phyloP scores from a whole-genome alignment of 208 protist genomes.

The Eutreptiella sp. region DNA sequence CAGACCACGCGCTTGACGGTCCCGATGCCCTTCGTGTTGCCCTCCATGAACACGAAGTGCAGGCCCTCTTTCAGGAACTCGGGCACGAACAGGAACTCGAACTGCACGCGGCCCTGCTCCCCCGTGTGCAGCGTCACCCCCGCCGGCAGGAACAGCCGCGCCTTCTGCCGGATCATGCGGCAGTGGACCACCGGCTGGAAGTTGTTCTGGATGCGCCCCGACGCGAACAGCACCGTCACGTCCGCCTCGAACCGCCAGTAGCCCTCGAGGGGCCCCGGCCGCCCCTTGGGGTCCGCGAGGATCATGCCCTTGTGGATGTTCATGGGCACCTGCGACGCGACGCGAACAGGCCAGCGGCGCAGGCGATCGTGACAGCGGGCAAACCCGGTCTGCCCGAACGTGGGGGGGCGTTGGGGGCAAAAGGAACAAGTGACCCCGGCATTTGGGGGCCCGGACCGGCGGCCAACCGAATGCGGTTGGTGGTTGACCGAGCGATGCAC shows the following conservation, averaged over 20 bases:
- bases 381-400: no score
- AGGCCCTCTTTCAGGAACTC: slow-evolving; percentile 45
- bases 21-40: slow-evolving; percentile 47
- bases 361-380: no score
- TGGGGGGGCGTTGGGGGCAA: no score
- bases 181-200: slow-evolving; percentile 74
- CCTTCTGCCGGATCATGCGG: slow-evolving; percentile 33
- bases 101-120: slow-evolving; percentile 45
- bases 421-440: no score
- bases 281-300: background rate
- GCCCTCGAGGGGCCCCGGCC: slow-evolving; percentile 28
- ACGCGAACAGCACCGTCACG: slow-evolving; percentile 66
- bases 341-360: no score
- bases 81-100: slow-evolving; percentile 46
- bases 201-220: slow-evolving; percentile 57
- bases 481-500: no score
- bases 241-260: slow-evolving; percentile 65
- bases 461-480: no score
- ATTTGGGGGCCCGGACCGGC: no score
- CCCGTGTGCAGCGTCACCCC: slow-evolving; percentile 49
- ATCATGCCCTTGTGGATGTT: slow-evolving; percentile 55
- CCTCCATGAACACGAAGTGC: slow-evolving; percentile 53
- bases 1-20: slow-evolving; percentile 26
- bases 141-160: slow-evolving; percentile 25
- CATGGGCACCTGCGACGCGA: no score